A percentile compares a stretch with the other conserved stretches of the same genome.
phyloP scores from a whole-genome alignment of 2,329 filamentous ascomycete species.

The Lizonia empirigonia region DNA sequence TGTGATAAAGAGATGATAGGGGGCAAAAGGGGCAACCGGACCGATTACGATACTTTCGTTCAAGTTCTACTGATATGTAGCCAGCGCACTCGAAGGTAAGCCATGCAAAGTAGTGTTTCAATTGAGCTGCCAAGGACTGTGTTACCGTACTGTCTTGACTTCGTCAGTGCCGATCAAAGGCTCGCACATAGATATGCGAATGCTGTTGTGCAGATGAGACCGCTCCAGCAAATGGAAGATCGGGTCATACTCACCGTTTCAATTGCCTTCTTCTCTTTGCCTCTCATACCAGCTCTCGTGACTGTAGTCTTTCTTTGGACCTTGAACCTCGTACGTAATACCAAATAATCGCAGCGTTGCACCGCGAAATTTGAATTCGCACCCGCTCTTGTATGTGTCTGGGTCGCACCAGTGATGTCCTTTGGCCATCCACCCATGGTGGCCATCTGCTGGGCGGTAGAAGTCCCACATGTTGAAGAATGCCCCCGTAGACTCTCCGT shows the following conservation, averaged over 20 bases:
- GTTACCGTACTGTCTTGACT: neutral
- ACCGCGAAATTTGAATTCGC: slow-evolving; percentile 63
- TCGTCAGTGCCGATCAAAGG: neutral
- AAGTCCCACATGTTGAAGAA: slow-evolving; percentile 78
- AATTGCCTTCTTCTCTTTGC: neutral
- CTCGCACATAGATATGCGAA: neutral
- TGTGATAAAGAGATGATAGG: neutral
- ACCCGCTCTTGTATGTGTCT: slow-evolving; percentile 73
- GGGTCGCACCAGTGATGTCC: slow-evolving; percentile 73
- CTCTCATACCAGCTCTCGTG: slow-evolving; percentile 48
- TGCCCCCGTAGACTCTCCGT: slow-evolving; percentile 73
- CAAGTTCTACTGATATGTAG: neutral
- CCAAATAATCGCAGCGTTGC: slow-evolving; percentile 34
- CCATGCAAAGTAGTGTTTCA: neutral
- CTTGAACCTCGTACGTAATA: slow-evolving; percentile 69
- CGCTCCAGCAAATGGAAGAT: no score
- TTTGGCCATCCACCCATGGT: slow-evolving; percentile 65
- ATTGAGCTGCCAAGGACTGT: neutral
- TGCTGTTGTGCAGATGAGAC: no score
- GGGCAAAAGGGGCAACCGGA: neutral
- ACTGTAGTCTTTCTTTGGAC: slow-evolving; percentile 75
- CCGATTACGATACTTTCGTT: neutral
- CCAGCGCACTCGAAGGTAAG: neutral
- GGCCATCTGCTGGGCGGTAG: slow-evolving; percentile 37
- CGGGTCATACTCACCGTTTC: no score